Percentiles rank a stretch among this genome's conserved stretches.
phyloP scores from a whole-genome alignment of 768 basidiomycete genomes.

The Termitomyces sp. region DNA sequence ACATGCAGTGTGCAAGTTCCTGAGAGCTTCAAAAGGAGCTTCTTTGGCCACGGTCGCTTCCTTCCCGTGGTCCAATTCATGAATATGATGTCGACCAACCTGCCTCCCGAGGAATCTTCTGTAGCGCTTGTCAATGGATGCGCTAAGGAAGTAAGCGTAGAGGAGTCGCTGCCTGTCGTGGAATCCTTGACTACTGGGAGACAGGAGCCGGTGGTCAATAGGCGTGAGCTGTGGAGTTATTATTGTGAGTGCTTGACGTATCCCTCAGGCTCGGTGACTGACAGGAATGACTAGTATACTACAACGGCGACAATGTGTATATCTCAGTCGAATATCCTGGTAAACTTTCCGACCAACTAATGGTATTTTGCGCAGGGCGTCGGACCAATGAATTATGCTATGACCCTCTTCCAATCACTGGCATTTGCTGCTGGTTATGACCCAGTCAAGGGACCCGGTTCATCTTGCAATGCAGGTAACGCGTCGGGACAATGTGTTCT shows the following conservation, averaged over 20 bases:
- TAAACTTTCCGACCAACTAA: background rate
- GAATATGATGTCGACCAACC: background rate
- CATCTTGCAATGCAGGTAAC: constrained; percentile 48
- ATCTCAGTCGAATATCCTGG: background rate
- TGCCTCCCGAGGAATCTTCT: background rate
- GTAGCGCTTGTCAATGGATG: background rate
- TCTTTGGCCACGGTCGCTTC: background rate
- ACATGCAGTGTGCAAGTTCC: background rate
- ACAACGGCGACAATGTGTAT: constrained; percentile 73
- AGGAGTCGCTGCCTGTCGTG: background rate
- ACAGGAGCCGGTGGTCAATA: constrained; percentile 62
- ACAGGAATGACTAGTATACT: constrained; percentile 50
- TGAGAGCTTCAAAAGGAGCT: background rate
- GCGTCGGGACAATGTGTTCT: constrained; percentile 74
- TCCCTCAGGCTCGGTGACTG: background rate
- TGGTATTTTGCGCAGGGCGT: constrained; percentile 44
- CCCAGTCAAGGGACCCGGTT: constrained; percentile 62
- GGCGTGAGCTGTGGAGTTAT: constrained; percentile 75
- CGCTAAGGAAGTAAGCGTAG: background rate
- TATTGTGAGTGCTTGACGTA: constrained; percentile 47
- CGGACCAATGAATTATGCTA: constrained; percentile 58
- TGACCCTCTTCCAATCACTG: constrained; percentile 59
- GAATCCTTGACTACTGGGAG: background rate
- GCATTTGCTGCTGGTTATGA: constrained; percentile 73
- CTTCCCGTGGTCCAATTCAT: background rate